phyloP scores from a whole-genome alignment of 176 grass and related monocot genomes.

The Lolium rigidum region DNA sequence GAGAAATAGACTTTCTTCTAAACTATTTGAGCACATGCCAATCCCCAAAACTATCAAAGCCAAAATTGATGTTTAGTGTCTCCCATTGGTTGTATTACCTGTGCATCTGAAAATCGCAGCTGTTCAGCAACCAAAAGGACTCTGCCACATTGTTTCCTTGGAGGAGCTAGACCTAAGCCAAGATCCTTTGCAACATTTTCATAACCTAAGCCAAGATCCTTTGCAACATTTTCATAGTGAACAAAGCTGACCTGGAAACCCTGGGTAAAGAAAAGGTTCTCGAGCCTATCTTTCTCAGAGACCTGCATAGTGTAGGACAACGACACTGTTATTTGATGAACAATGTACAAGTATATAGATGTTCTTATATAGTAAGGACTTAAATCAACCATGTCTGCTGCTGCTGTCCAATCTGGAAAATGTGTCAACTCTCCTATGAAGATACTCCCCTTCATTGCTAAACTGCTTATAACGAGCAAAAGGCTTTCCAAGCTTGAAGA shows the following conservation, averaged over 20 bases:
- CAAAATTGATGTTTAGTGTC: not conserved
- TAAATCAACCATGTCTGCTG: slow-evolving; percentile 55
- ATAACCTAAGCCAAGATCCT: too few species aligned
- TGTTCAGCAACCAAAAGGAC: slow-evolving; percentile 82
- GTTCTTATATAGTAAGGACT: slow-evolving; percentile 18
- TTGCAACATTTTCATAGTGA: slow-evolving; percentile 55
- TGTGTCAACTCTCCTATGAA: slow-evolving; percentile 71
- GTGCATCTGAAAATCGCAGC: slow-evolving; percentile 81
- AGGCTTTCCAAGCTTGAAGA: slow-evolving; percentile 60
- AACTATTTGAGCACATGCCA: not conserved
- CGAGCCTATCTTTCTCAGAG: slow-evolving; percentile 47
- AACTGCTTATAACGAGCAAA: slow-evolving; percentile 68
- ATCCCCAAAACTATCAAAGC: not conserved
- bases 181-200: too few species aligned
- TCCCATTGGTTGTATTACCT: slow-evolving; percentile 60
- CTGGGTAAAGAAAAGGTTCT: slow-evolving; percentile 69
- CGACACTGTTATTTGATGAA: slow-evolving; percentile 24
- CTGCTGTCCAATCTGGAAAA: slow-evolving; percentile 43
- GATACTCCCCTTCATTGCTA: slow-evolving; percentile 85
- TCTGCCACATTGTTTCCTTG: slow-evolving; percentile 30
- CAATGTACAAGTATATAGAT: slow-evolving; percentile 14
- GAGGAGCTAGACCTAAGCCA: slow-evolving; percentile 43
- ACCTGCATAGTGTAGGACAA: slow-evolving; percentile 53
- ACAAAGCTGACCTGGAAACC: slow-evolving; percentile 65
- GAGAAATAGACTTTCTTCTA: slow-evolving; percentile 4